Evolutionary conservation across 2,329 filamentous ascomycete species (phyloP).

Genomic region (Neocucurbitaria cava): DNA sequence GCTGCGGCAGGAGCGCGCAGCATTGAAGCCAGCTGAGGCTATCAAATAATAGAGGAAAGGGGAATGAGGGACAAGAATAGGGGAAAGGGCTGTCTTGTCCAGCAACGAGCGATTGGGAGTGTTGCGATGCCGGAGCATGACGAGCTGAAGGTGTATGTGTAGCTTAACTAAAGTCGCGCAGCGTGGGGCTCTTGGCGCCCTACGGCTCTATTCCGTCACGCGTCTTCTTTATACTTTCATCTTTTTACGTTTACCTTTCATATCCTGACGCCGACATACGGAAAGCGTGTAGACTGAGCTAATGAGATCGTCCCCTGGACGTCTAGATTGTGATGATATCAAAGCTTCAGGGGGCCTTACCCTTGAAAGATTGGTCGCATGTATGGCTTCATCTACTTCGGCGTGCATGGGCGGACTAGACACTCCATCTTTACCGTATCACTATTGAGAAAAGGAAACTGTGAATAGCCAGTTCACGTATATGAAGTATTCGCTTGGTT

Average conservation of each 20-base stretch:
- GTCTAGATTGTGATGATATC: no score
- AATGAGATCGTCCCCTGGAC: no score
- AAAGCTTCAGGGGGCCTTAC: no score
- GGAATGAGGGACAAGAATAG: not conserved
- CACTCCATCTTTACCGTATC: no score
- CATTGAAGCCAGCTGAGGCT: constrained; percentile 37
- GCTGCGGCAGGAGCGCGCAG: constrained; percentile 17
- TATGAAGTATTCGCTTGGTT: no score
- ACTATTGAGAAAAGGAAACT: no score
- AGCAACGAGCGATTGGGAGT: not conserved
- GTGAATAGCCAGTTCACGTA: no score
- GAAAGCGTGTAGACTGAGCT: no score
- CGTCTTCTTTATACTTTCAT: not conserved
- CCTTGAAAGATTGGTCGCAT: no score
- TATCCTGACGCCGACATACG: not conserved
- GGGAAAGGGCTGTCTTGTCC: constrained; percentile 4
- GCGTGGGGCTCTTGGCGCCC: constrained; percentile 20
- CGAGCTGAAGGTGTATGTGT: constrained; percentile 12
- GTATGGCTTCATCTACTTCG: no score
- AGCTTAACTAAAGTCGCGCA: constrained; percentile 3
- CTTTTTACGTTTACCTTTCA: not conserved
- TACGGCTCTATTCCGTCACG: not conserved
- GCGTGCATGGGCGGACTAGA: no score
- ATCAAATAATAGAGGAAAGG: not conserved
- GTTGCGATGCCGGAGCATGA: constrained; percentile 29